Base-by-base conservation (phyloP, 805 yeast genomes). In the Lachancea kluyveri region DNA sequence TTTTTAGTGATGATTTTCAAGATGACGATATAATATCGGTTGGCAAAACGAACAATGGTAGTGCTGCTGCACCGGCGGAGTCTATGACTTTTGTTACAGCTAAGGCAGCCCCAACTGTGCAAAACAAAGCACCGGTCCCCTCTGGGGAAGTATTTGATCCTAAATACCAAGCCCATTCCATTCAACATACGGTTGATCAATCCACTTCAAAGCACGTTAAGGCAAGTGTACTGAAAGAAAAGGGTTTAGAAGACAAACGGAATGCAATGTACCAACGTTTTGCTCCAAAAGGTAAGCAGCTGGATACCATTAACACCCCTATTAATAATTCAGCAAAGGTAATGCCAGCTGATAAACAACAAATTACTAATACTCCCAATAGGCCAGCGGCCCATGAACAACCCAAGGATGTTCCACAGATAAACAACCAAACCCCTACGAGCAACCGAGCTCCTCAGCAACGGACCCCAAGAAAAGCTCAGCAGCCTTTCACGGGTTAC, bases 161-260 rank as follows among this genome's bases (percentile, higher is more conserved):
- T 0, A 72, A 68, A 31, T 73, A 67, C 40, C 72, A 75, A 48
- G 72, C 70, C 32, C 74, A 71, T 25, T 73, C 73, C 5, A 70
- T 68, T 9, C 69, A 65, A 41, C 70, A 75, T 33, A 77, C 80
- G 0, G 62, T 79, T 9, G 87, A 82, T 52, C 90, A 79, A 27
- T 65, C 69, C 1, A 76, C 71, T 36, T 80, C 88, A 0, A 71
- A 74, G 3, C 87, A 82, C 3, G 62, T 81, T 6, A 56, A 58
- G 13, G 40, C 41, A 3, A 43, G 43, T 17, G 33, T 36, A 1
- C 30, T 50, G 16, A 49, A 47, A 27, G 54, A 50, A 20, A 52
- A 45, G 26, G 52, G 50, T 2, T 29, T 44, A 10, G 34, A 38
- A 12, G 31, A 26, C 16, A 28, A 51, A 4, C 43, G 54, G 32